Conservation (phyloP, 2,329 filamentous ascomycete species). For the Tolypocladium endophyticum region DNA sequence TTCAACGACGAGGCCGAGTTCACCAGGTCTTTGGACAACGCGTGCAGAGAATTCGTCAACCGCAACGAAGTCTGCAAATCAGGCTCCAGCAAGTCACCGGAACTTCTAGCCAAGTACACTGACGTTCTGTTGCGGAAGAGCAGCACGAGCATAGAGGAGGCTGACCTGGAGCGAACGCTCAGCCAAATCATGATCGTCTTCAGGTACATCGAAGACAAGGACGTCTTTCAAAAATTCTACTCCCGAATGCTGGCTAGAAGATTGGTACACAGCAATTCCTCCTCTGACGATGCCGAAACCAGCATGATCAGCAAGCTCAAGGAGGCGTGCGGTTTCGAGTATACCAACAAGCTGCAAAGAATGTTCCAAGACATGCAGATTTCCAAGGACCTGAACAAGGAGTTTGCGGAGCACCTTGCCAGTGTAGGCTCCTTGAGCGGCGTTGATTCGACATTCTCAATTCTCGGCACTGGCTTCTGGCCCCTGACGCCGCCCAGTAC, state of each 20-base stretch:
- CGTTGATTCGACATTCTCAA: slow-evolving; percentile 78
- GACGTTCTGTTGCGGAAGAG: slow-evolving; percentile 90
- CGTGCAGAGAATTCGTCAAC: slow-evolving; percentile 96
- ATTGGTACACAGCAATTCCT: slow-evolving; percentile 87
- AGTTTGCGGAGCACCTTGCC: slow-evolving; percentile 70
- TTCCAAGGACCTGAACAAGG: slow-evolving; percentile 88
- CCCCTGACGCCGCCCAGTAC: slow-evolving; percentile 80
- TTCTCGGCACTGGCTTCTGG: slow-evolving; percentile 96
- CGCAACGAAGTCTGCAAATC: slow-evolving; percentile 92
- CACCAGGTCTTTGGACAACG: slow-evolving; percentile 89
- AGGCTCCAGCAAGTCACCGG: slow-evolving; percentile 86
- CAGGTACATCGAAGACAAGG: slow-evolving; percentile 99
- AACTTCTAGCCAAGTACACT: slow-evolving; percentile 89
- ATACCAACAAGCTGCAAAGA: slow-evolving; percentile 97
- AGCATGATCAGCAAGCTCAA: slow-evolving; percentile 99
- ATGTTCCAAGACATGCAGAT: slow-evolving; percentile 99
- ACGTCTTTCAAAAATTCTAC: slow-evolving; percentile 99
- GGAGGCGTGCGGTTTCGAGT: slow-evolving; percentile 96
- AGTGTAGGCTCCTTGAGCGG: slow-evolving; percentile 48
- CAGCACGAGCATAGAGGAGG: slow-evolving; percentile 84
- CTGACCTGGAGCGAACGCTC: slow-evolving; percentile 80
- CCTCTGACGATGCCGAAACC: slow-evolving; percentile 93
- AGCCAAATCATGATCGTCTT: slow-evolving; percentile 98
- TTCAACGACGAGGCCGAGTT: slow-evolving; percentile 97
- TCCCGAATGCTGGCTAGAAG: slow-evolving; percentile 92